phyloP scores from a whole-genome alignment of 2,329 filamentous ascomycete species.

The Stagonosporopsis rhizophila region DNA sequence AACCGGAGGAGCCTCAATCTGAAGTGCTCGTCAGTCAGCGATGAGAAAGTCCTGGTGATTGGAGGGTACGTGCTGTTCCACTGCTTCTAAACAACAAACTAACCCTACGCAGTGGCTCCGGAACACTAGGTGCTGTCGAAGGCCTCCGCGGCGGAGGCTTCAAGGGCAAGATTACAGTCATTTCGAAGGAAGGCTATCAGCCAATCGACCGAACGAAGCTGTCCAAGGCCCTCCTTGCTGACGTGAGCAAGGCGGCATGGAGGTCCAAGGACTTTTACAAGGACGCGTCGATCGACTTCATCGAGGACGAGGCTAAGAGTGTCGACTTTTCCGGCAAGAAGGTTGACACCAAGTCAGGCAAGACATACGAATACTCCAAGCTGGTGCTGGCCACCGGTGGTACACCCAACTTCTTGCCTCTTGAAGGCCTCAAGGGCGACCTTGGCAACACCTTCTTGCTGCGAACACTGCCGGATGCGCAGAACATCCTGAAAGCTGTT shows the following conservation, averaged over 20 bases:
- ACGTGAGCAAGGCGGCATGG: slow-evolving; percentile 78
- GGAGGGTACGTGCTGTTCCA: slow-evolving; percentile 29
- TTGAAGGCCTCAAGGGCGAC: slow-evolving; percentile 82
- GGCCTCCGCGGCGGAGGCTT: slow-evolving; percentile 83
- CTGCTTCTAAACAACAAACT: neutral
- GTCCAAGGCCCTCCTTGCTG: slow-evolving; percentile 88
- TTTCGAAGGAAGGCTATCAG: slow-evolving; percentile 82
- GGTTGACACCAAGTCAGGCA: slow-evolving; percentile 76
- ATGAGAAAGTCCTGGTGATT: slow-evolving; percentile 79
- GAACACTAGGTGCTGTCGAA: slow-evolving; percentile 81
- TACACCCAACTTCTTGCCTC: slow-evolving; percentile 73
- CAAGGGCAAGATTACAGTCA: slow-evolving; percentile 78
- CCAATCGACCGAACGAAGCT: slow-evolving; percentile 95
- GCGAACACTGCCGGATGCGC: slow-evolving; percentile 76
- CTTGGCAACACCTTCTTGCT: slow-evolving; percentile 88
- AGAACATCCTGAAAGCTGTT: slow-evolving; percentile 79
- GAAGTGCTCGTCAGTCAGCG: slow-evolving; percentile 67
- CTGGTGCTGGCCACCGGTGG: slow-evolving; percentile 91
- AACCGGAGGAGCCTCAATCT: slow-evolving; percentile 77
- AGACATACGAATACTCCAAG: slow-evolving; percentile 80
- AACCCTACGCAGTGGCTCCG: slow-evolving; percentile 68
- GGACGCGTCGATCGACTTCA: slow-evolving; percentile 63
- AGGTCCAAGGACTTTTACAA: slow-evolving; percentile 80
- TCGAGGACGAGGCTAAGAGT: slow-evolving; percentile 68
- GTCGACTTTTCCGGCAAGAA: slow-evolving; percentile 79